A percentile compares a stretch with the other conserved stretches of the same genome.
phyloP scores from a whole-genome alignment of 495 filamentous ascomycete species.

The Podospora conica region DNA sequence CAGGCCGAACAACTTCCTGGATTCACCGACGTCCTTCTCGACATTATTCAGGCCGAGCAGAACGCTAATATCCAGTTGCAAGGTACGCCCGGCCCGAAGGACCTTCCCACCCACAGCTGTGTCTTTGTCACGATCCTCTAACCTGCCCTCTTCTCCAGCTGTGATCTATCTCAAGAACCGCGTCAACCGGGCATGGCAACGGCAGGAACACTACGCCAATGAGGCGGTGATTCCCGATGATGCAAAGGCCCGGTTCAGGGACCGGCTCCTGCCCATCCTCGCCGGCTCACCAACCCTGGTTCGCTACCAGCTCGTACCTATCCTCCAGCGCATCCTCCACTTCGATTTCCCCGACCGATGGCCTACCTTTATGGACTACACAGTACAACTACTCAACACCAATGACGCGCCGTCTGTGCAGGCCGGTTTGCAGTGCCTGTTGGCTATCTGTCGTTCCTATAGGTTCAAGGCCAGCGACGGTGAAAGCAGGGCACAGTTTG shows the following conservation, averaged over 20 bases:
- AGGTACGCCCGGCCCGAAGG: constrained; percentile 51
- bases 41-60: constrained; percentile 84
- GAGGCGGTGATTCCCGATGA: constrained; percentile 71
- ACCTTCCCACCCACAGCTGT: neutral
- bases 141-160: constrained; percentile 46
- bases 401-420: constrained; percentile 80
- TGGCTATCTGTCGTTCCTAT: constrained; percentile 89
- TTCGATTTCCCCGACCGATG: constrained; percentile 91
- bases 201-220: constrained; percentile 61
- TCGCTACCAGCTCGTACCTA: constrained; percentile 83
- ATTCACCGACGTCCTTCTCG: constrained; percentile 83
- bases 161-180: constrained; percentile 98
- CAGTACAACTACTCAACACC: constrained; percentile 74
- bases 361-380: constrained; percentile 89
- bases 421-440: constrained; percentile 86
- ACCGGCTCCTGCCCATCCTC: constrained; percentile 81
- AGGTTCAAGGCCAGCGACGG: constrained; percentile 72
- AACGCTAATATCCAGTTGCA: constrained; percentile 77
- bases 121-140: neutral
- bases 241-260: constrained; percentile 81
- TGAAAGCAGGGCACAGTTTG: constrained; percentile 77
- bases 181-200: constrained; percentile 82
- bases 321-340: constrained; percentile 91
- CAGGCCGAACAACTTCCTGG: constrained; percentile 88
- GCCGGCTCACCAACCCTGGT: constrained; percentile 71